These are phyloP conservation scores for Corniculantispora saksenae DNA, from an alignment of 2,329 filamentous ascomycete species.

Conservation along the genomic window DNA sequence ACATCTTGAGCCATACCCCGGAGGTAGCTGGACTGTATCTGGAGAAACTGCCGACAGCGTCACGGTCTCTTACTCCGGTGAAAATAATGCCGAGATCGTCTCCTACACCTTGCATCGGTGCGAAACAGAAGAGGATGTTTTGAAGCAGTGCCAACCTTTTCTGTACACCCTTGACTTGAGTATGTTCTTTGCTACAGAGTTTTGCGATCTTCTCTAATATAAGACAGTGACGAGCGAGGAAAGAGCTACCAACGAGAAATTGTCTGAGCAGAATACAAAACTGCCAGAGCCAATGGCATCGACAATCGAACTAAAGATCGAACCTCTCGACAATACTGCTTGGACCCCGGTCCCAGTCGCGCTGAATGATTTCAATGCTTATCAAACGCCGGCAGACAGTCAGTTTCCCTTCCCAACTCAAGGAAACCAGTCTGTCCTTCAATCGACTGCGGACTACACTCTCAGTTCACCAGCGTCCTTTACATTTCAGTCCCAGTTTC, in stretches of 20 bases:
- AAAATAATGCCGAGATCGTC: neutral
- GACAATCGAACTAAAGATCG: conserved; percentile 3
- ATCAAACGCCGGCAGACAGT: neutral
- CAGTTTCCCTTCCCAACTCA: neutral
- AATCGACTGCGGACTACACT: neutral
- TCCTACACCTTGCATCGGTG: conserved; percentile 6
- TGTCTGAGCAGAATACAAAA: neutral
- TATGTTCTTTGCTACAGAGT: neutral
- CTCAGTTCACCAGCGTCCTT: neutral
- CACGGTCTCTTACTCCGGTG: neutral
- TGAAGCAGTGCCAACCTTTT: neutral
- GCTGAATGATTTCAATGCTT: neutral
- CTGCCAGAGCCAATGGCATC: neutral
- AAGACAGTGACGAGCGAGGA: neutral
- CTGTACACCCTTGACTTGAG: neutral
- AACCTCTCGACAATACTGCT: neutral
- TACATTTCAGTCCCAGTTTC: neutral
- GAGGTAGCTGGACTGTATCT: neutral
- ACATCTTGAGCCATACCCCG: conserved; percentile 14
- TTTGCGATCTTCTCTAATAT: neutral
- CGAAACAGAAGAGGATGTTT: conserved; percentile 5
- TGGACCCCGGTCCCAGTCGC: neutral
- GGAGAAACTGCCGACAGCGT: conserved; percentile 3
- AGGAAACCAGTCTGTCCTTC: neutral
- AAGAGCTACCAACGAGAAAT: neutral